Evolutionary conservation across 768 basidiomycete species (phyloP).

Genomic region (Phallus indusiatus): DNA sequence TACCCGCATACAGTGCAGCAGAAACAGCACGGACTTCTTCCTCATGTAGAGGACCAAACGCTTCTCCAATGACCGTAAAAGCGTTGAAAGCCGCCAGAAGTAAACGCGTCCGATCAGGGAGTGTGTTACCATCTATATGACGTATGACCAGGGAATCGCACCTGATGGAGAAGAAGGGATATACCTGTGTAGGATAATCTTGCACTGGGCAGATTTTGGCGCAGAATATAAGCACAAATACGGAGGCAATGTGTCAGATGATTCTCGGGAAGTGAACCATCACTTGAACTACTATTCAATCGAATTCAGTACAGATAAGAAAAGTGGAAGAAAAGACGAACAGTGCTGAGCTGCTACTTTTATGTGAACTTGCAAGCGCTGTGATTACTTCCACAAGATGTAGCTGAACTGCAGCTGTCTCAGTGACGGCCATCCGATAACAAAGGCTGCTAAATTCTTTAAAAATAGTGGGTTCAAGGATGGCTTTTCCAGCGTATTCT

Average conservation of each 20-base stretch:
- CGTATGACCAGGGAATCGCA: background rate
- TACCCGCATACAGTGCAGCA: constrained; percentile 72
- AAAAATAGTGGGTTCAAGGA: constrained; percentile 75
- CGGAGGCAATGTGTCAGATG: constrained; percentile 61
- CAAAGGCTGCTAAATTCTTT: constrained; percentile 84
- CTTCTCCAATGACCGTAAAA: constrained; percentile 48
- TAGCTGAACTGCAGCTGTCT: constrained; percentile 59
- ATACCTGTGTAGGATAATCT: constrained; percentile 45
- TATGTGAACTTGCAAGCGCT: constrained; percentile 38
- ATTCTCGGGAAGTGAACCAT: constrained; percentile 17
- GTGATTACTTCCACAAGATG: constrained; percentile 64
- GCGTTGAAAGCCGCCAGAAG: constrained; percentile 55
- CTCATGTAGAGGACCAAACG: constrained; percentile 43
- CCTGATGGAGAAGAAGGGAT: constrained; percentile 8
- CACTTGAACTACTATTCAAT: background rate
- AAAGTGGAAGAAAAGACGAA: background rate
- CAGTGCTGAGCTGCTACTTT: constrained; percentile 14
- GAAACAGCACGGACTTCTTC: constrained; percentile 77
- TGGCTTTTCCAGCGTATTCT: constrained; percentile 70
- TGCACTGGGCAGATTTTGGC: constrained; percentile 54
- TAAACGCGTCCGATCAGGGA: constrained; percentile 50
- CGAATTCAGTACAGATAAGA: background rate
- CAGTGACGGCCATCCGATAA: constrained; percentile 86
- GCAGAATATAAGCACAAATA: constrained; percentile 74
- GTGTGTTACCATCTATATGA: constrained; percentile 11